These are phyloP conservation scores for Boletus sp. DNA, from an alignment of 768 basidiomycete genomes.

Conservation along the genomic window DNA sequence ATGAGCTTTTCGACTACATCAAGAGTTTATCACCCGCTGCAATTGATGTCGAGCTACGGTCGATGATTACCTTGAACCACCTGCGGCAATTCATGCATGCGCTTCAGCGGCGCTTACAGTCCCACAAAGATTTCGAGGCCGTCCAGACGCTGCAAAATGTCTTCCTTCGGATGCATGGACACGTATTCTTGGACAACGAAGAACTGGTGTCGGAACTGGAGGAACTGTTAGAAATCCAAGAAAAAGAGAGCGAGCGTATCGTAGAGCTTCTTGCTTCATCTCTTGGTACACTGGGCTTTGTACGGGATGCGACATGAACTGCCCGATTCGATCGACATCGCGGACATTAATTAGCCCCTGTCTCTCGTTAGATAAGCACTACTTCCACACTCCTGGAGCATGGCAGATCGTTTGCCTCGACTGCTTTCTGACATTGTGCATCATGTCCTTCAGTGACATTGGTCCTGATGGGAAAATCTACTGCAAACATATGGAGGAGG, in stretches of 20 bases:
- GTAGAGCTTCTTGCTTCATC: slow-evolving; percentile 72
- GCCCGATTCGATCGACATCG: background rate
- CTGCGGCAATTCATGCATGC: slow-evolving; percentile 72
- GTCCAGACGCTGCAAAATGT: slow-evolving; percentile 86
- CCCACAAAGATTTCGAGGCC: slow-evolving; percentile 91
- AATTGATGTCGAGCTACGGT: slow-evolving; percentile 87
- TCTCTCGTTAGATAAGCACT: slow-evolving; percentile 25
- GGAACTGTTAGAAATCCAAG: slow-evolving; percentile 61
- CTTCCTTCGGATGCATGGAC: slow-evolving; percentile 82
- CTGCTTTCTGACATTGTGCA: background rate
- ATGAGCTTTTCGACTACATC: slow-evolving; percentile 77
- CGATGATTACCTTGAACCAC: slow-evolving; percentile 62
- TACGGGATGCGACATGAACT: slow-evolving; percentile 58
- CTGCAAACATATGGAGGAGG: slow-evolving; percentile 38
- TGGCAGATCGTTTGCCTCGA: background rate
- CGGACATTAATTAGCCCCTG: background rate
- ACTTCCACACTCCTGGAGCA: background rate
- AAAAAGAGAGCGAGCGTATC: slow-evolving; percentile 74
- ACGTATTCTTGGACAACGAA: slow-evolving; percentile 66
- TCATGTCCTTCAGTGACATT: slow-evolving; percentile 20
- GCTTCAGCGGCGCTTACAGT: slow-evolving; percentile 66
- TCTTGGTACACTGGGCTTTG: slow-evolving; percentile 73
- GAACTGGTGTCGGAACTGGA: slow-evolving; percentile 63
- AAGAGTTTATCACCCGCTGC: slow-evolving; percentile 90
- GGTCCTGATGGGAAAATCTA: slow-evolving; percentile 35